Evolutionary conservation across 1,139 yeast genomes (phyloP), one percentile per base, ranked within the genome.

Genomic region (Pichia sp.): DNA sequence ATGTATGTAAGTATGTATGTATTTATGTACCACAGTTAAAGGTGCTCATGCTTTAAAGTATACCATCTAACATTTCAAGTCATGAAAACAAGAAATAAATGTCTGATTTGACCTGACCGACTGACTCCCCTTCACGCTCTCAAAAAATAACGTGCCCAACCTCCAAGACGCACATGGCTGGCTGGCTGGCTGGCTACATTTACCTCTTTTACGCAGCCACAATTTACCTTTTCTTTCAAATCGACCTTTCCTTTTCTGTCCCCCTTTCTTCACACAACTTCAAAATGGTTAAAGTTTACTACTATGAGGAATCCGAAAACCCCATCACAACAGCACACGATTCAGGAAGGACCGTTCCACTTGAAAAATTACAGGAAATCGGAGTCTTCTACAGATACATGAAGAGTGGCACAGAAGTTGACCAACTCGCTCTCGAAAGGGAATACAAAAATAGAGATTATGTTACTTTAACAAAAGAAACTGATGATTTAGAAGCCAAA

Each of bases 371-470:
- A 44, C 67, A 65, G 4, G 59, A 68, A 39, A 55, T 88, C 29
- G 97, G 97, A 0, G 95, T 88, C 2, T 61, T 81, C 37, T 85
- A 87, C 60, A 73, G 65, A 56, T 66, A 77, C 44, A 68, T 79
- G 39, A 70, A 71, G 32, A 68, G 74, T 16, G 60, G 67, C 16
- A 81, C 71, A 3, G 76, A 77, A 33, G 87, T 90, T 41, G 73
- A 90, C 58, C 62, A 59, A 16, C 60, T 92, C 29, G 96, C 97
- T 11, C 52, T 55, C 23, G 72, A 83, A 52, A 74, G 97, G 49
- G 62, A 73, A 34, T 92, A 92, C 67, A 83, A 78, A 61, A 88
- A 88, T 64, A 68, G 95, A 50, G 98, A 92, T 64, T 72, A 68
- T 43, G 77, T 92, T 32, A 67, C 67, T 41, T 72, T 92, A 46